phyloP scores from a whole-genome alignment of 2,329 filamentous ascomycete genomes.

The Colletotrichum limetticola region DNA sequence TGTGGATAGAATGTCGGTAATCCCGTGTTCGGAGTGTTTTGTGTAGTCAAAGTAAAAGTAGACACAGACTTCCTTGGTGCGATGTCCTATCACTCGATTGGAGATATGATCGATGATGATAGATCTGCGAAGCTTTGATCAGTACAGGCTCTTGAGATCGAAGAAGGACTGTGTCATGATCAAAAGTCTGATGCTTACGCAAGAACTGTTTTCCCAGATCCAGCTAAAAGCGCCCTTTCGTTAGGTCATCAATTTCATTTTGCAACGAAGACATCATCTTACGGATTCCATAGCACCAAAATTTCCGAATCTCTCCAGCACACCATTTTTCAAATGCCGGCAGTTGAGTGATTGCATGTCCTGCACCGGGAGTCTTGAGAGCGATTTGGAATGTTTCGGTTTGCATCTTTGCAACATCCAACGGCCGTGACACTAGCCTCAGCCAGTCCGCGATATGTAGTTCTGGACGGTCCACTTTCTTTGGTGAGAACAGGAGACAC shows the following conservation, averaged over 20 bases:
- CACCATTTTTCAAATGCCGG: neutral
- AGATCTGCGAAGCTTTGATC: neutral
- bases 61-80: neutral
- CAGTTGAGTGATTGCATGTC: neutral
- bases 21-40: neutral
- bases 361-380: neutral
- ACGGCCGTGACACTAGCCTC: neutral
- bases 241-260: neutral
- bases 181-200: neutral
- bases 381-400: neutral
- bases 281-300: constrained; percentile 15
- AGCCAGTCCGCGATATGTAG: neutral
- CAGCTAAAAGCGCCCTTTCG: neutral
- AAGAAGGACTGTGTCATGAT: neutral
- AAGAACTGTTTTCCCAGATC: constrained; percentile 13
- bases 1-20: neutral
- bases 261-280: neutral
- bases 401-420: constrained; percentile 11
- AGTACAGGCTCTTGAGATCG: neutral
- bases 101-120: neutral
- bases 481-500: neutral
- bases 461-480: neutral
- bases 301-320: neutral
- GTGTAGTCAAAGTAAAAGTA: neutral
- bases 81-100: neutral